phyloP scores from a whole-genome alignment of 192 early-diverging fungal genomes.

The Rhizoclosmatium sp. region DNA sequence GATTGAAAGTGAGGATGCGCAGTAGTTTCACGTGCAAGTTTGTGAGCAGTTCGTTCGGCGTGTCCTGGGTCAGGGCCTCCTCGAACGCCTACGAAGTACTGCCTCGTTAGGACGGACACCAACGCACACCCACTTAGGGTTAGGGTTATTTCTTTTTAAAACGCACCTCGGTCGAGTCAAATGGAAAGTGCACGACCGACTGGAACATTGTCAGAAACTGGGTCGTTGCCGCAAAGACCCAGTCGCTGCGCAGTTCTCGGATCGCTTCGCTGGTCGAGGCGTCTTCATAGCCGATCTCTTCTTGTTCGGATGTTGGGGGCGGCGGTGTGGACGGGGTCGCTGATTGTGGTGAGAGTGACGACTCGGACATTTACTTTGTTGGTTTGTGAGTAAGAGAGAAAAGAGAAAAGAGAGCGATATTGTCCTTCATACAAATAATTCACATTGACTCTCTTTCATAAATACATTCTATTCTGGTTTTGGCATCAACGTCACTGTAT shows the following conservation, averaged over 20 bases:
- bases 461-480: too few relatives aligned
- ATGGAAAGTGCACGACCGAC: conserved; percentile 50
- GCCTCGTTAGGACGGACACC: not conserved
- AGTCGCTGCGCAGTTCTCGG: conserved; percentile 51
- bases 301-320: too few relatives aligned
- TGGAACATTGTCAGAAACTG: conserved; percentile 77
- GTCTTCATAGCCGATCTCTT: too few relatives aligned
- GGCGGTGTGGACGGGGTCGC: too few relatives aligned
- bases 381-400: too few relatives aligned
- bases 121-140: not conserved
- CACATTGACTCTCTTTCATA: too few relatives aligned
- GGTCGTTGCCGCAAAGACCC: conserved; percentile 73
- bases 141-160: not conserved
- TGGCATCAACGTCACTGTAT: too few relatives aligned
- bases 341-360: too few relatives aligned
- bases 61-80: conserved; percentile 20
- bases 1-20: conserved; percentile 59
- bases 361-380: too few relatives aligned
- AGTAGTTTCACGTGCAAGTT: conserved; percentile 55
- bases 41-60: conserved; percentile 34
- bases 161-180: conserved; percentile 57
- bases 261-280: not conserved
- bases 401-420: too few relatives aligned
- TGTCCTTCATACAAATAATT: too few relatives aligned
- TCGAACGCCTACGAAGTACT: conserved; percentile 43